Evolutionary conservation across 805 yeast genomes (phyloP).

Genomic region (Torulaspora delbrueckii): DNA sequence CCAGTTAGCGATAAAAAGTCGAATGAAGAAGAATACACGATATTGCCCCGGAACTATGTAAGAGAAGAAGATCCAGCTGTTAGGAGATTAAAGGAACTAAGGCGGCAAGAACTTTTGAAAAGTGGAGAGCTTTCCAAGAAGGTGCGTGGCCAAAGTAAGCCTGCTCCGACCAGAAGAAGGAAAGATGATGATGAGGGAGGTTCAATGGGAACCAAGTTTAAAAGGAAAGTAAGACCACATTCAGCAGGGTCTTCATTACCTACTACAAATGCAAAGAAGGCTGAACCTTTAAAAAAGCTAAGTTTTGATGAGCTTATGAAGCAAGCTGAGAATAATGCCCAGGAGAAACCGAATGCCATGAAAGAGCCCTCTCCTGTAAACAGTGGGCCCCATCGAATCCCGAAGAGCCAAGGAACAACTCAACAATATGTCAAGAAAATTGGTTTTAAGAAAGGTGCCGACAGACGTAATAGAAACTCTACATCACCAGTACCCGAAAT

Average conservation of each 20-base stretch:
- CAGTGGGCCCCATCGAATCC: not conserved
- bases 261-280: slow-evolving; percentile 4
- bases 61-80: slow-evolving; percentile 63
- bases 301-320: slow-evolving; percentile 54
- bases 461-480: not conserved
- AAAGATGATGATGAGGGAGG: slow-evolving; percentile 14
- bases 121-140: slow-evolving; percentile 37
- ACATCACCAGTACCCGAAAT: slow-evolving; percentile 1
- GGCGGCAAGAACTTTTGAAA: slow-evolving; percentile 50
- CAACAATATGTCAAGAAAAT: slow-evolving; percentile 11
- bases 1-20: slow-evolving; percentile 2
- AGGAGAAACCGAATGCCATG: slow-evolving; percentile 8
- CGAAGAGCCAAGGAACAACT: not conserved
- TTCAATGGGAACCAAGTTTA: slow-evolving; percentile 21
- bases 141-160: slow-evolving; percentile 9
- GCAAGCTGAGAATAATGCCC: slow-evolving; percentile 44
- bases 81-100: slow-evolving; percentile 58
- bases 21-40: slow-evolving; percentile 13
- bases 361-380: slow-evolving; percentile 5
- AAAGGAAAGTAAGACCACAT: slow-evolving; percentile 15
- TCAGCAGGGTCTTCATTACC: not conserved
- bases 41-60: slow-evolving; percentile 30
- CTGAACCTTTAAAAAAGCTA: slow-evolving; percentile 40
- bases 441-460: slow-evolving; percentile 15
- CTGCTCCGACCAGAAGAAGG: slow-evolving; percentile 10